These are phyloP conservation scores for Barnettozyma pratensis DNA, from an alignment of 805 yeast species.

Conservation along the genomic window DNA sequence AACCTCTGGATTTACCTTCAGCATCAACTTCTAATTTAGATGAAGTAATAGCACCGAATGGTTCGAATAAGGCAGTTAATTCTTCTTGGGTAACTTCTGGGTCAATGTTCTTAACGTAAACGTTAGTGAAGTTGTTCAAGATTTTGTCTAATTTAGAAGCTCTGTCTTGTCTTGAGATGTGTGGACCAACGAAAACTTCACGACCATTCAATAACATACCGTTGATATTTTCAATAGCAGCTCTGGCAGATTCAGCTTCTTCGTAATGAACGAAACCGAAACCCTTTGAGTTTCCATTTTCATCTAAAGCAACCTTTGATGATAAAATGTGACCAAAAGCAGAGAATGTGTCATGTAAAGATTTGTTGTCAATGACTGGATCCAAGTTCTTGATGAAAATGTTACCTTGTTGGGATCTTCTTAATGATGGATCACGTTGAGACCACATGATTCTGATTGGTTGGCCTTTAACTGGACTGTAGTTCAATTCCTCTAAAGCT, in stretches of 20 bases:
- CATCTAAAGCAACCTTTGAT: slow-evolving; percentile 96
- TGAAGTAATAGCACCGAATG: slow-evolving; percentile 80
- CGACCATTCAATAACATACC: slow-evolving; percentile 97
- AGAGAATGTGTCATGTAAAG: slow-evolving; percentile 95
- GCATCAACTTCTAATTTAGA: slow-evolving; percentile 70
- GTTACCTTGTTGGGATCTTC: slow-evolving; percentile 95
- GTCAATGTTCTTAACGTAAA: slow-evolving; percentile 88
- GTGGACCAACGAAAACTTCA: slow-evolving; percentile 94
- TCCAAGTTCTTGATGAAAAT: slow-evolving; percentile 97
- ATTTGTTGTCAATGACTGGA: slow-evolving; percentile 97
- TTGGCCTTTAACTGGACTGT: slow-evolving; percentile 87
- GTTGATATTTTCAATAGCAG: slow-evolving; percentile 94
- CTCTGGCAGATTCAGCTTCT: slow-evolving; percentile 84
- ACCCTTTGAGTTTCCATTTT: slow-evolving; percentile 85
- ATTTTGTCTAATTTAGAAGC: slow-evolving; percentile 86
- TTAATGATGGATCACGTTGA: slow-evolving; percentile 94
- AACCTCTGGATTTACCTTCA: slow-evolving; percentile 90
- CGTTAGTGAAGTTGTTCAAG: slow-evolving; percentile 92
- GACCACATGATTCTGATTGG: slow-evolving; percentile 99
- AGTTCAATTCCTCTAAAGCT: slow-evolving; percentile 94
- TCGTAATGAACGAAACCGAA: slow-evolving; percentile 98
- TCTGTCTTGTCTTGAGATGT: slow-evolving; percentile 89
- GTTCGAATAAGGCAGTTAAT: slow-evolving; percentile 64
- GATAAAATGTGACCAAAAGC: slow-evolving; percentile 95
- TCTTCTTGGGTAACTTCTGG: slow-evolving; percentile 64